A percentile compares a stretch with the other conserved stretches of the same genome.
phyloP scores from a whole-genome alignment of 169 alveolate species.

The Eimeria falciformis region DNA sequence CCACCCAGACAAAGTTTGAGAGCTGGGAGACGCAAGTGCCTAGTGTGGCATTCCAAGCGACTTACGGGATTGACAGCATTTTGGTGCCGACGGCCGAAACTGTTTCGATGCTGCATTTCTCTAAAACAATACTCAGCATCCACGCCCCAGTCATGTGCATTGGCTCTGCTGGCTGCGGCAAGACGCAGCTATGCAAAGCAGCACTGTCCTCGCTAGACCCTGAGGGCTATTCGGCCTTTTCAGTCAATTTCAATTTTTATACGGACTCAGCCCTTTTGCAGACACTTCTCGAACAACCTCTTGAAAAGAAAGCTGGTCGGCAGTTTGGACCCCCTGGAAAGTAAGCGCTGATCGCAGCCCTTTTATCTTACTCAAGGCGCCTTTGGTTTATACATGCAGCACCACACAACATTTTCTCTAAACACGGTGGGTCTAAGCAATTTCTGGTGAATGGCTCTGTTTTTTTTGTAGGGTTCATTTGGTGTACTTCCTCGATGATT shows the following conservation, averaged over 20 bases:
- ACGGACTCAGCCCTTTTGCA: slow-evolving; percentile 94
- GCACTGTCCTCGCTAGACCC: slow-evolving; percentile 87
- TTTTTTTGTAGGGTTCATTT: slow-evolving; percentile 89
- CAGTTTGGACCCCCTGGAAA: slow-evolving; percentile 94
- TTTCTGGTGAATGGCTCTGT: background rate
- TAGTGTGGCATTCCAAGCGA: slow-evolving; percentile 79
- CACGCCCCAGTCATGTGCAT: slow-evolving; percentile 92
- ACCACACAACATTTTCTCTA: background rate
- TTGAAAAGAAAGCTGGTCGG: slow-evolving; percentile 97
- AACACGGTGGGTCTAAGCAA: background rate
- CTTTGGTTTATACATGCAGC: background rate
- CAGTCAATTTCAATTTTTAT: slow-evolving; percentile 95
- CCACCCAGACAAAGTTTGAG: slow-evolving; percentile 87
- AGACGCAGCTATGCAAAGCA: slow-evolving; percentile 93
- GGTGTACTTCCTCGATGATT: slow-evolving; percentile 96
- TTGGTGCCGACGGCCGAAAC: slow-evolving; percentile 94
- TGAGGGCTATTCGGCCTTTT: slow-evolving; percentile 85
- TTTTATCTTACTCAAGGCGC: background rate
- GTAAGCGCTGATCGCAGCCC: slow-evolving; percentile 6
- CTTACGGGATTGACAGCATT: slow-evolving; percentile 85
- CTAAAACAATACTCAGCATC: slow-evolving; percentile 88
- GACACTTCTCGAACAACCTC: slow-evolving; percentile 87
- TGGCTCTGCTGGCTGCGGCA: slow-evolving; percentile 97
- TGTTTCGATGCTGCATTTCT: slow-evolving; percentile 91
- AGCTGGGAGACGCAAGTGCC: slow-evolving; percentile 84